Percentiles rank a stretch among this genome's conserved stretches.
Evolutionary conservation across 305 asterid genomes (phyloP).

Genomic region (Fraxinus ornus): DNA sequence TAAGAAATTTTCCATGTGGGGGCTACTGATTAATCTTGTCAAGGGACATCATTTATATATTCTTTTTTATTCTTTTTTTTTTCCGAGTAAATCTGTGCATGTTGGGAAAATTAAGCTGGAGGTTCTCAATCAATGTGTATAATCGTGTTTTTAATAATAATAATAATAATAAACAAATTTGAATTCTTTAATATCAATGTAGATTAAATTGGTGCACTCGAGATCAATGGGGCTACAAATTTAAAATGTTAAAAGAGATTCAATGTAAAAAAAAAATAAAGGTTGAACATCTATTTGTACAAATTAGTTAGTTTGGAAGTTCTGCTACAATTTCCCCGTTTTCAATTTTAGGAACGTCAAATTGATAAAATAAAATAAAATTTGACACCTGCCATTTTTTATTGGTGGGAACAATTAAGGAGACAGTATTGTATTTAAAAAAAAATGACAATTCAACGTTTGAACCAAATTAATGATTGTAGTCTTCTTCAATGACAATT

Average conservation of each 20-base stretch:
- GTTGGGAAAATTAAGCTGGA: not conserved
- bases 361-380: too few relatives aligned
- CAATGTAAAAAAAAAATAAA: too few relatives aligned
- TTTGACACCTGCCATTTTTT: not conserved
- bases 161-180: too few relatives aligned
- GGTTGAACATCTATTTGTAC: too few relatives aligned
- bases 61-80: not conserved
- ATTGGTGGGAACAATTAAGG: not conserved
- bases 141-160: not conserved
- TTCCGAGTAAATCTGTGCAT: not conserved
- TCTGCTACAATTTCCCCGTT: too few relatives aligned
- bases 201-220: not conserved
- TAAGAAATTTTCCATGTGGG: constrained; percentile 20
- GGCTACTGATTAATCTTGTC: constrained; percentile 17
- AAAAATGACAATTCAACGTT: not conserved
- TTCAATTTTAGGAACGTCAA: too few relatives aligned
- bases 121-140: not conserved
- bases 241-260: too few relatives aligned
- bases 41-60: constrained; percentile 13
- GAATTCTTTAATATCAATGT: not conserved
- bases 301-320: too few relatives aligned
- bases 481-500: too few relatives aligned
- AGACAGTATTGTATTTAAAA: too few relatives aligned
- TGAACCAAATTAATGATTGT: not conserved
- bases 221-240: too few relatives aligned